Percentiles rank a stretch among this genome's conserved stretches.
Evolutionary conservation across 2,329 filamentous ascomycete species (phyloP).

Genomic region (Hypoxylon sp.): DNA sequence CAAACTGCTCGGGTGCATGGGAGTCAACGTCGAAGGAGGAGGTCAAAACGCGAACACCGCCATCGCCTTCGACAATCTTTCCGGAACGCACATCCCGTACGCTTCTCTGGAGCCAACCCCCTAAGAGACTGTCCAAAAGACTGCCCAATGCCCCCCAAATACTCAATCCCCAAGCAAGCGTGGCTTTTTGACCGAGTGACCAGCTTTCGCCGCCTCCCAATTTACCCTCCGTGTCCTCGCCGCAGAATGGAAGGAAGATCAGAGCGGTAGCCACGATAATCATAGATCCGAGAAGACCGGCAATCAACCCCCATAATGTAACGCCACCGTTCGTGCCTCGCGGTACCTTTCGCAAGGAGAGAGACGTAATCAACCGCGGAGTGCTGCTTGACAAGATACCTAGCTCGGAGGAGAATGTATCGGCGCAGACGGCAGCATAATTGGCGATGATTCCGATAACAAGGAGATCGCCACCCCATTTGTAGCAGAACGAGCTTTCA

Average conservation of each 20-base stretch:
- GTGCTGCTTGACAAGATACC: slow-evolving; percentile 85
- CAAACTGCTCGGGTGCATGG: slow-evolving; percentile 48
- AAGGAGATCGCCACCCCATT: slow-evolving; percentile 74
- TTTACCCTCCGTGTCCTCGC: slow-evolving; percentile 55
- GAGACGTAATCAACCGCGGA: slow-evolving; percentile 89
- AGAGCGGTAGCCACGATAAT: slow-evolving; percentile 77
- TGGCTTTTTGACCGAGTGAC: slow-evolving; percentile 62
- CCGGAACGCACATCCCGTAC: slow-evolving; percentile 87
- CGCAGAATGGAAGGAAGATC: slow-evolving; percentile 79
- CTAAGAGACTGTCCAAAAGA: slow-evolving; percentile 88
- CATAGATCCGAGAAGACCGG: slow-evolving; percentile 81
- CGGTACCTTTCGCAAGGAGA: slow-evolving; percentile 81
- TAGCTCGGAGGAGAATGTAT: slow-evolving; percentile 95
- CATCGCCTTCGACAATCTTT: slow-evolving; percentile 90
- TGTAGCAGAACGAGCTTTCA: slow-evolving; percentile 66
- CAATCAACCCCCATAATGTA: slow-evolving; percentile 78
- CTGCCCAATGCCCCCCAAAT: slow-evolving; percentile 84
- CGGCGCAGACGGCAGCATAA: slow-evolving; percentile 91
- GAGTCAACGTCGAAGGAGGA: slow-evolving; percentile 56
- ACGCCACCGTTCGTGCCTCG: slow-evolving; percentile 96
- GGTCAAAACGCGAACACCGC: slow-evolving; percentile 74
- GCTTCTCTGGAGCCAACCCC: slow-evolving; percentile 86
- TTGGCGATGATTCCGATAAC: slow-evolving; percentile 80
- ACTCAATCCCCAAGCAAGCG: slow-evolving; percentile 72
- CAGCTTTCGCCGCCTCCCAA: slow-evolving; percentile 65